Conservation (phyloP, 129 eudicot genomes). For the Cynara cardunculus region DNA sequence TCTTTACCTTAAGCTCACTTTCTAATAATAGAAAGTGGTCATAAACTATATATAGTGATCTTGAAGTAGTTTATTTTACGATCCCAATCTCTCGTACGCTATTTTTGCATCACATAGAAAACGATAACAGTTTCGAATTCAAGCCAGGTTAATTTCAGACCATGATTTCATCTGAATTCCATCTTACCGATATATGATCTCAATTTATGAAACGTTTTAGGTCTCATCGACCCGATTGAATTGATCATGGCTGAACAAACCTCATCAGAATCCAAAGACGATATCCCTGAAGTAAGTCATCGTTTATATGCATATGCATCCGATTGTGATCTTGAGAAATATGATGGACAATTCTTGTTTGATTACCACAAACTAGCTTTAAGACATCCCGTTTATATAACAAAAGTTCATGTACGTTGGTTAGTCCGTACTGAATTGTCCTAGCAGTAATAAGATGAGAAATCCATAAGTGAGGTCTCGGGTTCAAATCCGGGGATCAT, state of each 20-base stretch:
- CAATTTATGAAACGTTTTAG: not conserved
- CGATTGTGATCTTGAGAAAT: not conserved
- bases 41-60: not conserved
- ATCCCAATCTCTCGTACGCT: constrained; percentile 6
- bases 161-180: not conserved
- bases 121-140: not conserved
- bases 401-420: not conserved
- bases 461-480: not conserved
- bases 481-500: not conserved
- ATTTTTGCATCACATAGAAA: constrained; percentile 7
- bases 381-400: not conserved
- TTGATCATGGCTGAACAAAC: constrained; percentile 35
- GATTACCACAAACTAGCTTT: not conserved
- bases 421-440: not conserved
- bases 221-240: not conserved
- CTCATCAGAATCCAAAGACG: constrained; percentile 25
- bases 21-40: constrained; percentile 1
- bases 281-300: constrained; percentile 26
- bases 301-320: not conserved
- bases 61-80: not conserved
- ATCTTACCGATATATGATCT: not conserved
- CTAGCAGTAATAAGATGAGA: not conserved
- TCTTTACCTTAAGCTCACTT: not conserved
- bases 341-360: not conserved
- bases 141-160: not conserved